phyloP scores from a whole-genome alignment of 1,284 basidiomycete genomes.

The Hypsizygus ulmarius region DNA sequence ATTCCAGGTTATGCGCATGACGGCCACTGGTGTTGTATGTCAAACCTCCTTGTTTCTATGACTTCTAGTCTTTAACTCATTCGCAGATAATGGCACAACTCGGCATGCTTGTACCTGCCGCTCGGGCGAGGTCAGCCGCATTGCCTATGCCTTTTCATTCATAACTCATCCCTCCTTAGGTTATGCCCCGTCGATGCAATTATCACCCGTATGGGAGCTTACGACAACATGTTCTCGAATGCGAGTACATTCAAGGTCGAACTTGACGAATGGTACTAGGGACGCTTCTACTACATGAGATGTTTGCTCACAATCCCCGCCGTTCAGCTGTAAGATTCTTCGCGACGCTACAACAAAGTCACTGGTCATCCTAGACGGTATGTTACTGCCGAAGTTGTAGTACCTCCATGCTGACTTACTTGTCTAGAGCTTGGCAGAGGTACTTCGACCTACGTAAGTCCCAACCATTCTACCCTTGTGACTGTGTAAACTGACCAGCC shows the following conservation, averaged over 20 bases:
- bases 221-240: constrained; percentile 96
- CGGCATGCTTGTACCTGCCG: constrained; percentile 96
- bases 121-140: constrained; percentile 62
- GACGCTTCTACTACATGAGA: constrained; percentile 3
- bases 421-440: constrained; percentile 81
- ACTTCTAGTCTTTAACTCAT: constrained; percentile 5
- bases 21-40: constrained; percentile 83
- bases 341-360: constrained; percentile 90
- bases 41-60: neutral
- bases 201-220: constrained; percentile 97
- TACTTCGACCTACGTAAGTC: constrained; percentile 77
- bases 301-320: constrained; percentile 1
- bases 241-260: constrained; percentile 97
- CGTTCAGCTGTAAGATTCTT: constrained; percentile 79
- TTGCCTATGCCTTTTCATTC: constrained; percentile 2
- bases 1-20: constrained; percentile 85
- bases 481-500: constrained; percentile 10
- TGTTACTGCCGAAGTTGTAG: constrained; percentile 21
- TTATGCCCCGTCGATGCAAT: constrained; percentile 92
- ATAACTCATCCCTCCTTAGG: constrained; percentile 34
- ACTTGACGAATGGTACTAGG: constrained; percentile 82
- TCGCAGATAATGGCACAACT: constrained; percentile 90
- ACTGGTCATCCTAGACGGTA: constrained; percentile 92
- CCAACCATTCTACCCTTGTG: constrained; percentile 5
- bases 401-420: constrained; percentile 6